Base-by-base conservation (phyloP, 768 basidiomycete species). In the Lanmaoa pseudosensibilis region DNA sequence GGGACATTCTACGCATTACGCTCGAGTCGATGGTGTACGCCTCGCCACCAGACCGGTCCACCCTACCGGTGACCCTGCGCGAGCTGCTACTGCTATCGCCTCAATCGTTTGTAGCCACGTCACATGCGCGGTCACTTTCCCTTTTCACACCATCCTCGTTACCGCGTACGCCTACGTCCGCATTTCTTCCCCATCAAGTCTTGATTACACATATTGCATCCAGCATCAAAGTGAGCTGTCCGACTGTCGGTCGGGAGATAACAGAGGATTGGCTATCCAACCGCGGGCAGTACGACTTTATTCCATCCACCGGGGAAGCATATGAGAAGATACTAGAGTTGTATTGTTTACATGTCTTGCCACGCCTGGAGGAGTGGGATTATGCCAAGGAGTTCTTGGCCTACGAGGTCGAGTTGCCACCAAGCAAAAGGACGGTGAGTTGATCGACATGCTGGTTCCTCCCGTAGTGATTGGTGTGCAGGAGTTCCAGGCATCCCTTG, bases 1-100 rank as follows among this genome's bases (percentile, higher is more conserved):
- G 92, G 92, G 91, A 94, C 65, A 84, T 94, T 54, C 83, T 94
- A 8, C 81, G 92, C 25, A 87, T 94, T 59, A 93, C 90, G 0
- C 79, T 92, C 52, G 90, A 93, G 67, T 83, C 86, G 1, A 90
- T 86, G 1, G 72, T 89, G 27, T 90, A 88, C 65, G 69, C 82
- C 15, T 79, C 87, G 3, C 75, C 76, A 1, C 80, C 84, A 19
- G 68, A 72, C 50, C 60, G 60, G 30, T n/a, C 52, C 5, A 46
- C 57, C 19, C 69, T 88, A 15, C 87, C 88, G 0, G 72, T 77
- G 21, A 54, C 80, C 0, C 74, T 90, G 27, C 79, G 80, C 33
- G 75, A 78, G 11, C 76, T 81, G 43, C 73, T 87, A 15, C 63
- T 80, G 18, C 78, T 85, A 51, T 82, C 88, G 0, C 80, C 88